A percentile compares a stretch with the other conserved stretches of the same genome.
Evolutionary conservation across 192 early-diverging fungal genomes (phyloP).

Genomic region (Backusella luteola): DNA sequence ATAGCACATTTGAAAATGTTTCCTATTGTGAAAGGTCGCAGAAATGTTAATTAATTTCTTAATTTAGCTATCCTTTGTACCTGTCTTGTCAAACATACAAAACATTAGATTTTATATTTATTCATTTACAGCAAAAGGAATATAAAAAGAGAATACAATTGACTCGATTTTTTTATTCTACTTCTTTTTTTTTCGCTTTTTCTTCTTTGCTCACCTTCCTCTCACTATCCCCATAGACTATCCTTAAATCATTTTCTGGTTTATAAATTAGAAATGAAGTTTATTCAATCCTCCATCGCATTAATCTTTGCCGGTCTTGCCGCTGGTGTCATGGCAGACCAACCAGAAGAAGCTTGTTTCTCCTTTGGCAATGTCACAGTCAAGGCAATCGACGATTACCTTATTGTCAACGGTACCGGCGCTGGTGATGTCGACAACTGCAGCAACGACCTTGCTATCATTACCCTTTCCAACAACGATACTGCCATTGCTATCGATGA

Average conservation of each 20-base stretch:
- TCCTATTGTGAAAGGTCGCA: constrained; percentile 1
- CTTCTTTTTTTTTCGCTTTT: background rate
- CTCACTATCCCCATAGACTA: background rate
- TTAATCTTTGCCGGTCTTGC: background rate
- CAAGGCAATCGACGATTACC: background rate
- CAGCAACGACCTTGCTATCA: background rate
- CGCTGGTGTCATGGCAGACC: background rate
- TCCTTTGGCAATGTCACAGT: background rate
- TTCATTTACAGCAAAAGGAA: background rate
- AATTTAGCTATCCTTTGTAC: background rate
- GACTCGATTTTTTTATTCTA: background rate
- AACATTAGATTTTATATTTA: background rate
- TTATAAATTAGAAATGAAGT: background rate
- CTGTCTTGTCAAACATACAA: constrained; percentile 2
- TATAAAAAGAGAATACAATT: constrained; percentile 1
- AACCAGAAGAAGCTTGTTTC: background rate
- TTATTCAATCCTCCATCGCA: background rate
- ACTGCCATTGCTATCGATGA: background rate
- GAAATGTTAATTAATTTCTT: background rate
- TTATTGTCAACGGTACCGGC: background rate
- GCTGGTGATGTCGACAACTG: background rate
- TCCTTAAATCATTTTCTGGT: background rate
- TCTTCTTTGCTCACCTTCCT: background rate
- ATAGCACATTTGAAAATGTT: background rate
- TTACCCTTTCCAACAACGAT: background rate